Conservation (phyloP, 2,329 filamentous ascomycete genomes). For the Pezicula rhizophila region DNA sequence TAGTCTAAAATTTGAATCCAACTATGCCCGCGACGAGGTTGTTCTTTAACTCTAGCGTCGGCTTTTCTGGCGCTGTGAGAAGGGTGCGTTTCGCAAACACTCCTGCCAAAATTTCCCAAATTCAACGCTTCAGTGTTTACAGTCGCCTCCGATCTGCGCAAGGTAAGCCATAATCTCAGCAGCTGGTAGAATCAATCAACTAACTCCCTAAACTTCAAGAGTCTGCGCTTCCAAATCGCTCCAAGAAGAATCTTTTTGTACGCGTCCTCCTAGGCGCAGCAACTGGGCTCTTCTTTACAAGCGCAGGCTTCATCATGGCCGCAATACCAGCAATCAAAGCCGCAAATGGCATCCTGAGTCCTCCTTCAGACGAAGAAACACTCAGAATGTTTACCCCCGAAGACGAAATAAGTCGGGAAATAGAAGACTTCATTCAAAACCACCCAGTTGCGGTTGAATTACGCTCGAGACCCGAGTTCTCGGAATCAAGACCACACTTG, state of each 20-base stretch:
- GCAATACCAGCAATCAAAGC: constrained; percentile 45
- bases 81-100: neutral
- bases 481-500: constrained; percentile 77
- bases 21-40: neutral
- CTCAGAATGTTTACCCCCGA: constrained; percentile 56
- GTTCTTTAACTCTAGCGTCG: neutral
- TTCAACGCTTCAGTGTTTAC: neutral
- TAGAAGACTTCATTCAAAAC: constrained; percentile 68
- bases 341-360: constrained; percentile 42
- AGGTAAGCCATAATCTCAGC: neutral
- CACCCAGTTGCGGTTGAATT: constrained; percentile 70
- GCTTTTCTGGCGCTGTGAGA: neutral
- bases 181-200: neutral
- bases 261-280: constrained; percentile 40
- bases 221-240: constrained; percentile 2
- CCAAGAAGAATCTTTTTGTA: constrained; percentile 34
- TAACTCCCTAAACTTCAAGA: neutral
- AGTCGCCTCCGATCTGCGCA: neutral
- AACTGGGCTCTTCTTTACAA: constrained; percentile 41
- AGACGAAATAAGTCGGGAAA: constrained; percentile 45
- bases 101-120: neutral
- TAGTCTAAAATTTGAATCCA: neutral
- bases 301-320: constrained; percentile 51
- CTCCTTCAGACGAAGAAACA: constrained; percentile 67
- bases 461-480: constrained; percentile 58